A percentile compares a stretch with the other conserved stretches of the same genome.
These are phyloP conservation scores for Colletotrichum sp. DNA, from an alignment of 2,329 filamentous ascomycete species.

Conservation along the genomic window DNA sequence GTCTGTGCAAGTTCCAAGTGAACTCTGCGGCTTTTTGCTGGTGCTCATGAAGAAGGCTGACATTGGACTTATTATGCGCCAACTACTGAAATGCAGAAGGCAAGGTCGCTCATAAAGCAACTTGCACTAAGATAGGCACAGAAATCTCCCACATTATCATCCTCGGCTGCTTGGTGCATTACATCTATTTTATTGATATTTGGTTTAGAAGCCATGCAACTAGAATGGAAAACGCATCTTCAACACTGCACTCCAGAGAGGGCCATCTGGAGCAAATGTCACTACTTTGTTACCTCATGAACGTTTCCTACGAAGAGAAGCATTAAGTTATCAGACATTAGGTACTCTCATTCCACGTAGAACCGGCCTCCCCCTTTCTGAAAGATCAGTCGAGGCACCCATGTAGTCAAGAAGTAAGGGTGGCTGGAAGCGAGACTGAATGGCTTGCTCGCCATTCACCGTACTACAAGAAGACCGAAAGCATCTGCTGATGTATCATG, in stretches of 20 bases:
- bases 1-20: neutral
- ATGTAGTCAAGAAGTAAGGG: neutral
- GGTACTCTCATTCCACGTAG: neutral
- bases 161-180: neutral
- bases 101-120: neutral
- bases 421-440: neutral
- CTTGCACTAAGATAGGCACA: neutral
- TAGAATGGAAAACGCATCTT: neutral
- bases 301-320: neutral
- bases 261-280: neutral
- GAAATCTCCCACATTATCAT: neutral
- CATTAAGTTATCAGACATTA: neutral
- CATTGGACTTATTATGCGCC: neutral
- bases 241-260: neutral
- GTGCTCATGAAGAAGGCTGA: neutral
- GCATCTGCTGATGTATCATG: neutral
- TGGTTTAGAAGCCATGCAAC: neutral
- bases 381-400: neutral
- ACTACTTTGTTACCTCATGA: neutral
- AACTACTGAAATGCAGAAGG: neutral
- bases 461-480: neutral
- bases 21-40: neutral
- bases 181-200: neutral
- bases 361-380: neutral
- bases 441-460: neutral